phyloP scores from a whole-genome alignment of 2,329 filamentous ascomycete genomes.

The Cucurbitaria berberidis region DNA sequence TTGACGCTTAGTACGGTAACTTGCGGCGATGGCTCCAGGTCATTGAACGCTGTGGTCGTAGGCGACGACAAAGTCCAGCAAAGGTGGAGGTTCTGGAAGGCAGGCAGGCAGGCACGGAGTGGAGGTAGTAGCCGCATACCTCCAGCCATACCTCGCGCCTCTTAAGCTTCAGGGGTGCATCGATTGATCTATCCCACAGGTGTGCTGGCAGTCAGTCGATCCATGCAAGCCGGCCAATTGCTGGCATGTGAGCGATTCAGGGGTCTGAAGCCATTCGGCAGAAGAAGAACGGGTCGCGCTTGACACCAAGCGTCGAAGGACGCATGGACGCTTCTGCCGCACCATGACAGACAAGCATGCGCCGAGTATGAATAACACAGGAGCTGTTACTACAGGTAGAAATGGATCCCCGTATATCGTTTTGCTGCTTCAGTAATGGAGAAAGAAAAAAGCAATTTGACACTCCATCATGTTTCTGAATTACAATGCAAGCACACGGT shows the following conservation, averaged over 20 bases:
- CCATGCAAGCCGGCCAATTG: neutral
- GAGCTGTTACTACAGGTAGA: neutral
- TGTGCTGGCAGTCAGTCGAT: constrained; percentile 13
- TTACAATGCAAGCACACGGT: neutral
- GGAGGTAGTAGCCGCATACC: too few species aligned
- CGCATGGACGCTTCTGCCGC: constrained; percentile 4
- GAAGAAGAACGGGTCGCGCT: constrained; percentile 7
- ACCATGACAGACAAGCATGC: constrained; percentile 15
- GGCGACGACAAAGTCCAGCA: neutral
- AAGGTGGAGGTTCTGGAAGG: neutral
- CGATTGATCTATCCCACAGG: constrained; percentile 15
- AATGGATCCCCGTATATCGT: neutral
- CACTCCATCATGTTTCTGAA: neutral
- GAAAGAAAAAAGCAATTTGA: neutral
- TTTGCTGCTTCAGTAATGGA: neutral
- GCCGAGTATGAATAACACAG: constrained; percentile 2
- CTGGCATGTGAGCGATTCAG: constrained; percentile 10
- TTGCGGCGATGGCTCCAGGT: constrained; percentile 3
- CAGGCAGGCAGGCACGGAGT: neutral
- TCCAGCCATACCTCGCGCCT: constrained; percentile 7
- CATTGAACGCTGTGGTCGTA: neutral
- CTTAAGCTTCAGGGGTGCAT: constrained; percentile 15
- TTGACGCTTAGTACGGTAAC: constrained; percentile 4
- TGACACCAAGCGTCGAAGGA: constrained; percentile 6
- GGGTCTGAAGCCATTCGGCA: constrained; percentile 14